phyloP scores from a whole-genome alignment of 169 alveolate genomes.

The Eimeria necatrix region DNA sequence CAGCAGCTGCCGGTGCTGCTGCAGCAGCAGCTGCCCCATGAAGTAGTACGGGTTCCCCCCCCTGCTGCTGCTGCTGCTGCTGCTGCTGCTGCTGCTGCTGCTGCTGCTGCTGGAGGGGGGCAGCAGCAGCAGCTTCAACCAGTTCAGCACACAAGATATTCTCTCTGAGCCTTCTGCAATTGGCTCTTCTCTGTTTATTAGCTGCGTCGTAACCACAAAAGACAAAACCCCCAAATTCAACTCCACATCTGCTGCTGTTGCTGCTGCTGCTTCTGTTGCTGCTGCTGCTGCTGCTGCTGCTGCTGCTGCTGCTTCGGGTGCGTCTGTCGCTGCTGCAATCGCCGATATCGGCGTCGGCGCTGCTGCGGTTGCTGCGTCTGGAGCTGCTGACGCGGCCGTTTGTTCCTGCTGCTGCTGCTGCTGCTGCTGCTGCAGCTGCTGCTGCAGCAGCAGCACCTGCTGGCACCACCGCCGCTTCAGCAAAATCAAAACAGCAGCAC shows the following conservation, averaged over 20 bases:
- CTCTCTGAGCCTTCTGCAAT: constrained; percentile 62
- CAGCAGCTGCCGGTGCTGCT: neutral
- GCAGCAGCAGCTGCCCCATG: constrained; percentile 55
- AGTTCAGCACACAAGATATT: constrained; percentile 16
- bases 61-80: constrained; percentile 48
- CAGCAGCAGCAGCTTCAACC: constrained; percentile 23
- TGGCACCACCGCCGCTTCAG: constrained; percentile 33
- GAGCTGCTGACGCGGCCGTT: neutral
- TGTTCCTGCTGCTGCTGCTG: neutral
- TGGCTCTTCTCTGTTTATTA: constrained; percentile 37
- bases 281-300: constrained; percentile 17
- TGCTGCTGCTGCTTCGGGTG: neutral
- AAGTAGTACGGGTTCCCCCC: neutral
- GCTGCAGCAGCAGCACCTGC: constrained; percentile 3
- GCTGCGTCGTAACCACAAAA: constrained; percentile 35
- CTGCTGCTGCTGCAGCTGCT: neutral
- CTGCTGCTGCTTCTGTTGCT: neutral
- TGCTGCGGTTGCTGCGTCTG: neutral
- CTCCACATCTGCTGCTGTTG: neutral
- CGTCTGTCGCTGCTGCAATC: neutral
- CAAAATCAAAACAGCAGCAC: constrained; percentile 49
- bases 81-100: constrained; percentile 18
- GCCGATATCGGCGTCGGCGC: neutral
- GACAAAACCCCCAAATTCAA: constrained; percentile 15
- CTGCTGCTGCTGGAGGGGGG: neutral